phyloP scores from a whole-genome alignment of 352 stramenopile species.

The Phytophthora fragariae region DNA sequence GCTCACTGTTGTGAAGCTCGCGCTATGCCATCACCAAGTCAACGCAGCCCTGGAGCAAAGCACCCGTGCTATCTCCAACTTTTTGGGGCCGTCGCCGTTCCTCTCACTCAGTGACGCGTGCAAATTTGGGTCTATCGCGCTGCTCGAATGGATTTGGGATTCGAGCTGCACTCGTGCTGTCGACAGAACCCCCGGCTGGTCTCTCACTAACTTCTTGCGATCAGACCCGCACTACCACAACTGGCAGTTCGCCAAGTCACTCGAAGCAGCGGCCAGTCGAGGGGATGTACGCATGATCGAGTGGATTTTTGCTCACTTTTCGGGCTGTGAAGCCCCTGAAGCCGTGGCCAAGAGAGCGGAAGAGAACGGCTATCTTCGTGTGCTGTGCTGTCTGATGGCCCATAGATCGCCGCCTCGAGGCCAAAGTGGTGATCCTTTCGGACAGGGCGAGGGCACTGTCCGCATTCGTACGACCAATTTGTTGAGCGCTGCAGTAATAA shows the following conservation, averaged over 20 bases:
- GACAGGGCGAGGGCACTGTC: neutral
- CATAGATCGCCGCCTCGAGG: neutral
- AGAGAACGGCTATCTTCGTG: neutral
- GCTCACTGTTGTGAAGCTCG: constrained; percentile 1
- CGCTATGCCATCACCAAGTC: constrained; percentile 4
- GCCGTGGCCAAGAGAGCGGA: neutral
- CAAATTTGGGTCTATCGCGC: neutral
- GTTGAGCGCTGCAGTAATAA: neutral
- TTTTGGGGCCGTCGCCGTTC: neutral
- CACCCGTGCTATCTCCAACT: constrained; percentile 5
- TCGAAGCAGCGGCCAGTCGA: constrained; percentile 1
- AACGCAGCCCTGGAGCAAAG: constrained; percentile 2
- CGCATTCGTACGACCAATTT: neutral
- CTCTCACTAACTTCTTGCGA: constrained; percentile 17
- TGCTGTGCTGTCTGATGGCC: constrained; percentile 7
- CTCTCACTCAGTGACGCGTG: constrained; percentile 12
- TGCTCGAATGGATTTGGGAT: constrained; percentile 16
- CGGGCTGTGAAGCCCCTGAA: constrained; percentile 1
- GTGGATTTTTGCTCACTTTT: constrained; percentile 19
- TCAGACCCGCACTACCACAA: constrained; percentile 16
- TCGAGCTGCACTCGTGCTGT: constrained; percentile 10
- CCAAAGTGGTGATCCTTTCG: neutral
- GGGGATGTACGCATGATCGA: constrained; percentile 2
- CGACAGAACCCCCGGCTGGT: constrained; percentile 10
- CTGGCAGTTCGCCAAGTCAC: constrained; percentile 8